phyloP scores from a whole-genome alignment of 805 yeast species.

The Sungouiella blattae region DNA sequence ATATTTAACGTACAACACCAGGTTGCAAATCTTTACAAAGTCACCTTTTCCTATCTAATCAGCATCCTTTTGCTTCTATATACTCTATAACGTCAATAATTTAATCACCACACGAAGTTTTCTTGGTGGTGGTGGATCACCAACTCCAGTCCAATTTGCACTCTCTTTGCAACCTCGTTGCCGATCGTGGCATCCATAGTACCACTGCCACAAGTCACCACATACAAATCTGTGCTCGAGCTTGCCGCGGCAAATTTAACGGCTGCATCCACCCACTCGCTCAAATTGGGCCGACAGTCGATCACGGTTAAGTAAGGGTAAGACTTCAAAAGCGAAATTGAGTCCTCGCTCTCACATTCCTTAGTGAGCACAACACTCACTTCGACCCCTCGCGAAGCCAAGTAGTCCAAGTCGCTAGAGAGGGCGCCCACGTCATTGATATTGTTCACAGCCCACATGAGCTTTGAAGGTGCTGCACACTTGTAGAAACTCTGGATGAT shows the following conservation, averaged over 20 bases:
- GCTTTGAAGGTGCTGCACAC: conserved; percentile 7
- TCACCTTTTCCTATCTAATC: too few species aligned
- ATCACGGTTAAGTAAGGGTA: conserved; percentile 7
- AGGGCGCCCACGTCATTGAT: conserved; percentile 10
- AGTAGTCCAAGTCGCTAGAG: conserved; percentile 9
- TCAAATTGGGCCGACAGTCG: conserved; percentile 9
- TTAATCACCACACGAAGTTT: too few species aligned
- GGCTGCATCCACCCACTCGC: conserved; percentile 10
- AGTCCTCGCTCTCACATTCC: conserved; percentile 8
- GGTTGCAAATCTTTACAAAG: too few species aligned
- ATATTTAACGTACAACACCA: too few species aligned
- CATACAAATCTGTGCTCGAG: too few species aligned
- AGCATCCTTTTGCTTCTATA: too few species aligned
- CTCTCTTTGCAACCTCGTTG: neutral
- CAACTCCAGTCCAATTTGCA: too few species aligned
- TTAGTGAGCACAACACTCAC: conserved; percentile 11
- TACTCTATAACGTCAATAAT: too few species aligned
- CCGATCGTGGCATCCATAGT: neutral
- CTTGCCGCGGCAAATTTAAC: conserved; percentile 6
- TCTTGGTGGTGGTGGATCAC: too few species aligned
- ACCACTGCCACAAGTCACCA: too few species aligned
- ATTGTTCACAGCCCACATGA: conserved; percentile 14
- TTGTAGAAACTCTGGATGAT: conserved; percentile 11
- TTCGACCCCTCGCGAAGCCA: conserved; percentile 9
- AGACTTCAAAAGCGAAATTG: conserved; percentile 7